Base-by-base conservation (phyloP, 2,329 filamentous ascomycete species). In the Penicillium aurantiogriseum region DNA sequence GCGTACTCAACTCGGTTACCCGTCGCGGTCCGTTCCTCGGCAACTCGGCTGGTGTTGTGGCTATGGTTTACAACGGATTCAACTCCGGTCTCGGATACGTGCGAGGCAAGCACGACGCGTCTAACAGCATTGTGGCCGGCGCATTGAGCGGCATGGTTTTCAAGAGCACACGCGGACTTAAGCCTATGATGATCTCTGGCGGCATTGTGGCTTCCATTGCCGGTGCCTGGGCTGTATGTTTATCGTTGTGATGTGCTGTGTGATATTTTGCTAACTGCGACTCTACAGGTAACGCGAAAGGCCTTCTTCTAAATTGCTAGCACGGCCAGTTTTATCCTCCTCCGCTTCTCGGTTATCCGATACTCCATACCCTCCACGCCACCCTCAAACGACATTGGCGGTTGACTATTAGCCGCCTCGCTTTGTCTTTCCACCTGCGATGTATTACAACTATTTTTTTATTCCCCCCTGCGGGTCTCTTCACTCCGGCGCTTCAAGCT, bases 151-250 rank as follows among this genome's bases (percentile, higher is more conserved):
- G 94, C 57, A 92, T 93, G 83, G 74, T 99, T 15, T 99, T 99
- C 80, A 97, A 97, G 83, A 96, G 92, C 76, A 97, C 95, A 48
- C 85, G 90, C 70, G 94, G 94, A 6, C 63, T 94, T 60, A 85
- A 90, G 76, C 92, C 92, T 35, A 97, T 97, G 92, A 82, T 94
- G 80, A 94, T 97, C 69, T 96, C 92, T 36, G 90, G 92, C 62
- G 91, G 88, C 67, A 88, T 99, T 65, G 92, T 97, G 58, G 94
- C 88, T 52, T 85, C 87, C 42, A 83, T 94, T 62, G 95, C 94
- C 54, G 92, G 90, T 63, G 84, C 80, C 59, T 99, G 95, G 94
- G 88, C 92, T 71, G 93, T 99, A 86, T 78, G 90, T 86, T 57
- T 44, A 36, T 49, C 51, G 21, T 44, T 59, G 51, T 63, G 60